phyloP scores from a whole-genome alignment of 257 asterid species.

The Apocynum venetum region DNA sequence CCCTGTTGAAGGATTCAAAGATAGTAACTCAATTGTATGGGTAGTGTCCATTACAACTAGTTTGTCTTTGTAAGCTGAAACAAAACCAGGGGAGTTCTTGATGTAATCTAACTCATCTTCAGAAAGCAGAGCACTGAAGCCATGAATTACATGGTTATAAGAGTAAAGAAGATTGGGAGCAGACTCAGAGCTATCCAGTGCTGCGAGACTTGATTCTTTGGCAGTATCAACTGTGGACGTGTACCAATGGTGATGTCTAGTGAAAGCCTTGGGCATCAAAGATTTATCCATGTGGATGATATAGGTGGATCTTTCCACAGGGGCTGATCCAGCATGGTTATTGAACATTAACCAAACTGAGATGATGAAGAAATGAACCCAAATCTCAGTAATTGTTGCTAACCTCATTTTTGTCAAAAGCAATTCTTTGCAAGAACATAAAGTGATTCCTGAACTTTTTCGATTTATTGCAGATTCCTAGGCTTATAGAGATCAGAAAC shows the following conservation, averaged over 20 bases:
- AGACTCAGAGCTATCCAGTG: neutral
- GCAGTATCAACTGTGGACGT: constrained; percentile 16
- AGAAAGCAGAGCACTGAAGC: constrained; percentile 41
- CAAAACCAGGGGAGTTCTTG: constrained; percentile 30
- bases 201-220: neutral
- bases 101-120: constrained; percentile 26
- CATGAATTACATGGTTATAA: constrained; percentile 38
- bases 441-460: neutral
- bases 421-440: neutral
- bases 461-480: neutral
- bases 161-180: constrained; percentile 23
- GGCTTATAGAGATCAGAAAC: neutral
- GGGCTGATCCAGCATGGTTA: neutral
- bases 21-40: constrained; percentile 36
- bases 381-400: neutral
- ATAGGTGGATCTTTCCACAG: constrained; percentile 21
- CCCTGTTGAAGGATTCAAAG: constrained; percentile 36
- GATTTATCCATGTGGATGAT: constrained; percentile 23
- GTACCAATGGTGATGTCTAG: constrained; percentile 26
- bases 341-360: neutral
- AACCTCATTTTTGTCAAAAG: neutral
- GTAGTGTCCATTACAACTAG: constrained; percentile 42
- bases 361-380: neutral
- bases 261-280: constrained; percentile 21
- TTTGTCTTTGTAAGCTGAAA: constrained; percentile 34